phyloP scores from a whole-genome alignment of 1,139 yeast species.

The Hansenula sp. region DNA sequence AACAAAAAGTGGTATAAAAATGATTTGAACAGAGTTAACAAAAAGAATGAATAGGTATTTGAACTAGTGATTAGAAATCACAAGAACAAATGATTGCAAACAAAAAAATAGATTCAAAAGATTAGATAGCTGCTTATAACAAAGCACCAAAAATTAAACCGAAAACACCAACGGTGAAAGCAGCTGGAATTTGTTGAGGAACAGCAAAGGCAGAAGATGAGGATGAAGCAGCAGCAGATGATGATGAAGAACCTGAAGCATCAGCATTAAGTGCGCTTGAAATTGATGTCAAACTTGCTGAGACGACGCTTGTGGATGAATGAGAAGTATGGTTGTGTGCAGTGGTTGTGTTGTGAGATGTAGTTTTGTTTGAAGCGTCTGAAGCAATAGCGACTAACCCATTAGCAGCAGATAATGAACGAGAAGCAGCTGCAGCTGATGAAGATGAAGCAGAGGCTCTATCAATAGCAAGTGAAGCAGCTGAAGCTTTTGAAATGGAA shows the following conservation, averaged over 20 bases:
- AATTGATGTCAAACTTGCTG: constrained; percentile 19
- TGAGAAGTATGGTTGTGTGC: constrained; percentile 12
- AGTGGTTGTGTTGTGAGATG: constrained; percentile 17
- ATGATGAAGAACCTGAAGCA: constrained; percentile 13
- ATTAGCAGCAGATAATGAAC: constrained; percentile 32
- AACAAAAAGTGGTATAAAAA: no score
- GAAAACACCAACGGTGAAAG: constrained; percentile 43
- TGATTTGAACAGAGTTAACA: no score
- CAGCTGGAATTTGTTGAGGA: constrained; percentile 26
- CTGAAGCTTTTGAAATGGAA: constrained; percentile 18
- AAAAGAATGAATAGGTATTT: no score
- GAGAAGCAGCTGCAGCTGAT: neutral
- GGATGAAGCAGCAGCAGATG: constrained; percentile 14
- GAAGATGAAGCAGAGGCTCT: constrained; percentile 20
- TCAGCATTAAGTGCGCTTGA: constrained; percentile 18
- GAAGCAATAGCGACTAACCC: constrained; percentile 48
- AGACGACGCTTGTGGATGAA: constrained; percentile 18
- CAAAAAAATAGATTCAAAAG: neutral
- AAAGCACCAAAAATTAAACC: constrained; percentile 50
- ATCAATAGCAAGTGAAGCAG: constrained; percentile 37
- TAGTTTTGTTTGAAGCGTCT: constrained; percentile 25
- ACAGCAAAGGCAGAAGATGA: constrained; percentile 31
- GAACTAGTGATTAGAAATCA: no score
- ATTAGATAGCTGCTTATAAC: constrained; percentile 29
- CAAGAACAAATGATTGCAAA: constrained; percentile 2